Conservation (phyloP, 2,329 filamentous ascomycete species). For the Penicillium sp. region DNA sequence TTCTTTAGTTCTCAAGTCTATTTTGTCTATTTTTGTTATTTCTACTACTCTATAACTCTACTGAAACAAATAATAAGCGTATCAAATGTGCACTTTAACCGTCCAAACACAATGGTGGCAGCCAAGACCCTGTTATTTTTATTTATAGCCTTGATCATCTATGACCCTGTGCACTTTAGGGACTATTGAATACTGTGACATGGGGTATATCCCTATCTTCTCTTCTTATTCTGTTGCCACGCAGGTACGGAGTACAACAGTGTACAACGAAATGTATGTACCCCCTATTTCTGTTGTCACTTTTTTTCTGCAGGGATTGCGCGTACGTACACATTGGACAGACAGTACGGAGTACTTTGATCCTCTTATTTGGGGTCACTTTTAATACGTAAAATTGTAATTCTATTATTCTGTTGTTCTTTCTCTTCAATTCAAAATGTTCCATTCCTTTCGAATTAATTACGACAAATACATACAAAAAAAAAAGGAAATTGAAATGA, state of each 20-base stretch:
- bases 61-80: not conserved
- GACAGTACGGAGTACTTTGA: not conserved
- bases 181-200: not conserved
- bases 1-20: not conserved
- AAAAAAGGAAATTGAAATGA: not conserved
- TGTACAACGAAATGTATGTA: no score
- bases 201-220: not conserved
- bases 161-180: not conserved
- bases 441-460: not conserved
- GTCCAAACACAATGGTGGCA: not conserved
- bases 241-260: no score
- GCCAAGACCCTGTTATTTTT: constrained; percentile 3
- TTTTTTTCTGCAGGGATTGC: constrained; percentile 4
- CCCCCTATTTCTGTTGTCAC: not conserved
- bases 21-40: not conserved
- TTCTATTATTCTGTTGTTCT: not conserved
- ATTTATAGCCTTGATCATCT: constrained; percentile 8
- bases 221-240: not conserved
- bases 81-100: not conserved
- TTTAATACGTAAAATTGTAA: not conserved
- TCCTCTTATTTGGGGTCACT: not conserved
- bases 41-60: no score
- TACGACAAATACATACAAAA: not conserved
- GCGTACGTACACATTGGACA: not conserved
- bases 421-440: not conserved